phyloP scores from a whole-genome alignment of 2,329 filamentous ascomycete species.

The Trichophyton equinum region DNA sequence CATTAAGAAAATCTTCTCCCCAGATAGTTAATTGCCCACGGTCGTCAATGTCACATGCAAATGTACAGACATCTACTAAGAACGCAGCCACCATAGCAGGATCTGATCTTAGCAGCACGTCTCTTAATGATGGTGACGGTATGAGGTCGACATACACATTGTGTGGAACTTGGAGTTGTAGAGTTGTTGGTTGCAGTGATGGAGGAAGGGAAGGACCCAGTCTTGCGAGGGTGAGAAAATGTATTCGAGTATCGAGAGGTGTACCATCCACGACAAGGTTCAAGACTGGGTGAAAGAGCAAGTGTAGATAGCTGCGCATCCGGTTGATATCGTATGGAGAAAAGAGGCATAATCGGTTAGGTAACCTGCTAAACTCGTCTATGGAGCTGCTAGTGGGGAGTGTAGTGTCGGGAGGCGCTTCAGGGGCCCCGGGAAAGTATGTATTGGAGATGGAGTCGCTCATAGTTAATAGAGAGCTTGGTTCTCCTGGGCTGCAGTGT shows the following conservation, averaged over 20 bases:
- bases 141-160: conserved; percentile 34
- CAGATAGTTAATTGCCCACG: conserved; percentile 32
- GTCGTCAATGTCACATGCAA: conserved; percentile 26
- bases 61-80: conserved; percentile 27
- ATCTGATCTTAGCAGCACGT: conserved; percentile 26
- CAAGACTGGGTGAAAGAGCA: conserved; percentile 26
- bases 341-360: conserved; percentile 15
- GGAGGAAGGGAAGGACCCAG: conserved; percentile 23
- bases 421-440: background rate
- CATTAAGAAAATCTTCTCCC: conserved; percentile 33
- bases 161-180: conserved; percentile 31
- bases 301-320: conserved; percentile 24
- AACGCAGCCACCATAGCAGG: conserved; percentile 28
- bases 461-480: background rate
- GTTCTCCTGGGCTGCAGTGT: background rate
- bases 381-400: background rate
- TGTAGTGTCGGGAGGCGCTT: background rate
- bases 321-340: conserved; percentile 27
- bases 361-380: no score
- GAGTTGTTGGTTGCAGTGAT: conserved; percentile 26
- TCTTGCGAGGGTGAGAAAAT: conserved; percentile 21
- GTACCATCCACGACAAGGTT: conserved; percentile 17
- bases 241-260: conserved; percentile 21
- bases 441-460: background rate
- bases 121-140: conserved; percentile 29